Percentiles rank a stretch among this genome's conserved stretches.
Evolutionary conservation across 2,329 filamentous ascomycete genomes (phyloP).

Genomic region (Trichoderma semiorbis): DNA sequence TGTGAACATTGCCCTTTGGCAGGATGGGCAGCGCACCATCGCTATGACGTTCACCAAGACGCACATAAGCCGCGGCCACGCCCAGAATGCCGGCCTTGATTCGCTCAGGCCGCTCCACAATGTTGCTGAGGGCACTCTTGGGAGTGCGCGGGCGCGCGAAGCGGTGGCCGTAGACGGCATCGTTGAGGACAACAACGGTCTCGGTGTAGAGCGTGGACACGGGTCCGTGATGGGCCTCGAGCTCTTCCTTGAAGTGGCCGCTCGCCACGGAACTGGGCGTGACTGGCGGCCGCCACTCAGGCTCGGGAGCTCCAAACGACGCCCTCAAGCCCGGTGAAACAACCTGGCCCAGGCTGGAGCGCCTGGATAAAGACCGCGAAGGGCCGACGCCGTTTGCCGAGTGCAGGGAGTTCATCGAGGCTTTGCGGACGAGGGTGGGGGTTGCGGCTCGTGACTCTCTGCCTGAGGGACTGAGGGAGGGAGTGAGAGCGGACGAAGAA

Average conservation of each 20-base stretch:
- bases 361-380: constrained; percentile 41
- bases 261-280: constrained; percentile 59
- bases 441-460: constrained; percentile 46
- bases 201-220: constrained; percentile 46
- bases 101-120: constrained; percentile 91
- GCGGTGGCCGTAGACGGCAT: constrained; percentile 91
- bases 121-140: constrained; percentile 67
- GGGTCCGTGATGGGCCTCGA: constrained; percentile 57
- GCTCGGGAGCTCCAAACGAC: constrained; percentile 29
- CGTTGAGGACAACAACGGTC: constrained; percentile 82
- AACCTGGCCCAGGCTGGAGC: constrained; percentile 46
- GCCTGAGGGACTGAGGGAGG: constrained; percentile 42
- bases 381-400: constrained; percentile 43
- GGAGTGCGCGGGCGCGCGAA: constrained; percentile 80
- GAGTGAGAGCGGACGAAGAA: constrained; percentile 37
- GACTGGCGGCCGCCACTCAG: constrained; percentile 36
- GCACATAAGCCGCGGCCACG: constrained; percentile 81
- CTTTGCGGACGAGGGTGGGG: constrained; percentile 52
- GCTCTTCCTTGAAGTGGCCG: constrained; percentile 66
- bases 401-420: constrained; percentile 55
- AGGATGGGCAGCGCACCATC: constrained; percentile 67
- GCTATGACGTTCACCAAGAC: constrained; percentile 76
- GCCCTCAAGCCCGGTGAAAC: constrained; percentile 43
- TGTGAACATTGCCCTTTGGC: constrained; percentile 54
- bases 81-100: constrained; percentile 81